Base-by-base conservation (phyloP, 768 basidiomycete genomes). In the Chalciporus piperatus region DNA sequence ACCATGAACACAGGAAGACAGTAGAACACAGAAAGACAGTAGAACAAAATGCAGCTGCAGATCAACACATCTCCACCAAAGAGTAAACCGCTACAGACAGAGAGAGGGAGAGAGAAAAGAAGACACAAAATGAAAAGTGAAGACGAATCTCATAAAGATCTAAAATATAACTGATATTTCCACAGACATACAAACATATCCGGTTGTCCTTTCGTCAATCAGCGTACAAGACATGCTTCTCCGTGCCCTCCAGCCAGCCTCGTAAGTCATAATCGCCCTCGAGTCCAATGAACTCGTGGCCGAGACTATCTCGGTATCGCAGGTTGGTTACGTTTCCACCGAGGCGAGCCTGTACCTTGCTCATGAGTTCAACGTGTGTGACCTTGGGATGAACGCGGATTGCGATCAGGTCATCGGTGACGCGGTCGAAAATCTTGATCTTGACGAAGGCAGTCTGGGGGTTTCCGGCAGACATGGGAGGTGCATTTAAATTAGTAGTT, bases 391-490 rank as follows among this genome's bases (percentile, higher is more conserved):
- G 94, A 25, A 98, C 96, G 13, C 97, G 85, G 50, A 98, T 97
- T 4, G 97, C 97, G 56, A 98, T 93, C 48, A 98, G 74, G 68
- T 99, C 97, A 65, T 98, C 95, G 22, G 92, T 87, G 50, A 87
- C 78, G 35, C 90, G 83, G 72, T 97, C 91, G 67, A 97, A 97
- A 41, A 99, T 92, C 73, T 99, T 99, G 74, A 99, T 97, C 74
- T 98, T 99, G 59, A 98, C 80, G 71, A 94, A 98, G 20, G 95
- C 89, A 13, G 85, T 83, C 63, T 90, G 86, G 6, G 85, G 83
- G 56, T 89, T 89, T 41, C 79, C 80, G 16, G 85, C 82, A 45
- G 89, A 92, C 60, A 92, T 87, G 19, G 84, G 76, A 11, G 89
- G 88, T 27, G 74, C 81, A 61, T 83, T 89, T 47, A 82, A 61